Evolutionary conservation across 331 rosid species (phyloP).

Genomic region (Saraca asoca): DNA sequence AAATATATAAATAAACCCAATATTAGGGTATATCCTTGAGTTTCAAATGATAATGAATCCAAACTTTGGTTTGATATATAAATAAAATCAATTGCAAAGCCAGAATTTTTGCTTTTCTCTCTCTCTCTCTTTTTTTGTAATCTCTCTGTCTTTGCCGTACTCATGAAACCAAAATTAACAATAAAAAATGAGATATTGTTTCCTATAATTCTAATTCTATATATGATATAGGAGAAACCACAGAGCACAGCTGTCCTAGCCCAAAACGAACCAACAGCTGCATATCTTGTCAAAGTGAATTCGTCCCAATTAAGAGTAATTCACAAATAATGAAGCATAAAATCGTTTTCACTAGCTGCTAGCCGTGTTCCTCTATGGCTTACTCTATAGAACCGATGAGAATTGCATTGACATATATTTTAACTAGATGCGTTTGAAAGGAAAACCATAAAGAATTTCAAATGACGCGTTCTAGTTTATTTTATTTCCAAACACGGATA

Average conservation of each 20-base stretch:
- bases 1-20: too few relatives aligned
- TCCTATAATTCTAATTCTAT: background rate
- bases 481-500: background rate
- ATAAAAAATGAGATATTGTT: background rate
- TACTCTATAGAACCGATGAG: background rate
- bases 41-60: too few relatives aligned
- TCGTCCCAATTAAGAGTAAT: slow-evolving; percentile 16
- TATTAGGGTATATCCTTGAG: too few relatives aligned
- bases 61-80: too few relatives aligned
- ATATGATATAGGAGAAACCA: background rate
- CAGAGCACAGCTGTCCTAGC: slow-evolving; percentile 12
- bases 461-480: background rate
- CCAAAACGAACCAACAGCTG: slow-evolving; percentile 35
- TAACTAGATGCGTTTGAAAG: slow-evolving; percentile 1
- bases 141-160: background rate
- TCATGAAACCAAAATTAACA: background rate
- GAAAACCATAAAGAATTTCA: background rate
- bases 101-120: background rate
- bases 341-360: background rate
- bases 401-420: background rate
- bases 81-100: too few relatives aligned
- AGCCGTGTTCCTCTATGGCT: slow-evolving; percentile 4
- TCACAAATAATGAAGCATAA: background rate
- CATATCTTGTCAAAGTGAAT: slow-evolving; percentile 17
- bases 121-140: background rate